phyloP scores from a whole-genome alignment of 1,139 yeast species.

The Hyphopichia pseudoburtonii region DNA sequence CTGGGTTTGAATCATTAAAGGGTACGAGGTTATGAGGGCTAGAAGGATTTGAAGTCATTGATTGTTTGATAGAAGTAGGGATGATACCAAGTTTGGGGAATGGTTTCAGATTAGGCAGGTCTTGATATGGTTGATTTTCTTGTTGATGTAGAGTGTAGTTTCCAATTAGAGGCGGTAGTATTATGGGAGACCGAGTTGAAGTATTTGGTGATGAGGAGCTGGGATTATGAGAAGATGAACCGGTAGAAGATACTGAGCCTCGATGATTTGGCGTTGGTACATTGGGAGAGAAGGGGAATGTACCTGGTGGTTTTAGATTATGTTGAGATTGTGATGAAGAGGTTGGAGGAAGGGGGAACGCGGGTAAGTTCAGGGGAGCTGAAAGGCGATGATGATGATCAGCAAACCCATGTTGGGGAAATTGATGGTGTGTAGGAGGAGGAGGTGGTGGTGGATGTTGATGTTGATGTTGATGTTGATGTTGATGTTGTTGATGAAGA shows the following conservation, averaged over 20 bases:
- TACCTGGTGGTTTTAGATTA: too few species aligned
- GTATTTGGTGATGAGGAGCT: background rate
- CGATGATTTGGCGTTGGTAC: slow-evolving; percentile 3
- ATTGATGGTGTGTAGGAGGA: background rate
- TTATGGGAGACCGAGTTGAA: slow-evolving; percentile 17
- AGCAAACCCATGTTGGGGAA: too few species aligned
- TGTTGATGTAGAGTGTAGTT: slow-evolving; percentile 7
- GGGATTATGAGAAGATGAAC: slow-evolving; percentile 5
- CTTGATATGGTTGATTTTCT: too few species aligned
- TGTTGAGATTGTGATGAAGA: too few species aligned
- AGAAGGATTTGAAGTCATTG: too few species aligned
- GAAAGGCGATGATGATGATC: too few species aligned
- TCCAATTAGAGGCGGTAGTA: slow-evolving; percentile 25
- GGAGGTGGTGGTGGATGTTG: background rate
- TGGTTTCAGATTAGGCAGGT: too few species aligned
- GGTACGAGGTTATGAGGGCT: too few species aligned
- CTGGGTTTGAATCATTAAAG: too few species aligned
- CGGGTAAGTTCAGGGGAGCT: background rate
- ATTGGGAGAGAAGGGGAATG: background rate
- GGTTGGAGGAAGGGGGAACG: background rate
- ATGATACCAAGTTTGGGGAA: too few species aligned
- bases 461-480: background rate
- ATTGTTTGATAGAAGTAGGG: too few species aligned
- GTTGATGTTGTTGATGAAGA: background rate
- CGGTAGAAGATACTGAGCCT: slow-evolving; percentile 3